Evolutionary conservation across 2,329 filamentous ascomycete species (phyloP).

Genomic region (Cytospora mali): DNA sequence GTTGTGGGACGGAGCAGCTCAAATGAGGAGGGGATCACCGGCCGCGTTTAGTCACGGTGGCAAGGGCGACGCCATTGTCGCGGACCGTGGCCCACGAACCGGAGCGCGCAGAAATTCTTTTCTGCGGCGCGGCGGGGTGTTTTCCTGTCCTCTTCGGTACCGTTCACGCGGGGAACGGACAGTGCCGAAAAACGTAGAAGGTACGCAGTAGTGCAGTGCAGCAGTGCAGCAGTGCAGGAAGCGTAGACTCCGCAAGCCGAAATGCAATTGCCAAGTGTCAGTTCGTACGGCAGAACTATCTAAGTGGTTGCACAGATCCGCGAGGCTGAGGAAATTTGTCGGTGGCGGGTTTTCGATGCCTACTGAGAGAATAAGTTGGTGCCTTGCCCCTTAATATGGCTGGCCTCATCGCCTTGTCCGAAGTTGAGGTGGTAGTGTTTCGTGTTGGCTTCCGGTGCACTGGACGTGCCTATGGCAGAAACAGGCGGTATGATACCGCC

Average conservation of each 20-base stretch:
- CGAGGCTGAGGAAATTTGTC: conserved; percentile 1
- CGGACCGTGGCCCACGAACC: conserved; percentile 15
- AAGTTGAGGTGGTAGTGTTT: not conserved
- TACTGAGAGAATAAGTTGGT: not conserved
- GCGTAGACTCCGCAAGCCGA: not conserved
- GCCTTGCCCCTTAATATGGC: not conserved
- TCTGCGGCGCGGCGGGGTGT: conserved; percentile 17
- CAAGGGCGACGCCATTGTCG: not conserved
- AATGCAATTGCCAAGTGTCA: conserved; percentile 4
- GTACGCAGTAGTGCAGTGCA: too few species aligned
- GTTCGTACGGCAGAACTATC: not conserved
- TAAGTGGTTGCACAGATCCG: conserved; percentile 4
- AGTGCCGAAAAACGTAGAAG: conserved; percentile 22
- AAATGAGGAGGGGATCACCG: conserved; percentile 4
- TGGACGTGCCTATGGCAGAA: not conserved
- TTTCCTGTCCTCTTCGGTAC: conserved; percentile 8
- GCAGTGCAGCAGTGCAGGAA: too few species aligned
- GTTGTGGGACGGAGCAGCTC: not conserved
- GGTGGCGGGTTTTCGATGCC: not conserved
- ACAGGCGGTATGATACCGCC: conserved; percentile 22
- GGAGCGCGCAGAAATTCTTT: conserved; percentile 20
- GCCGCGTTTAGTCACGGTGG: conserved; percentile 14
- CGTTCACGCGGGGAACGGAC: conserved; percentile 12
- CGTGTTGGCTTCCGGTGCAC: not conserved
- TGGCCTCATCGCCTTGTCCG: not conserved